phyloP scores from a whole-genome alignment of 2,329 filamentous ascomycete genomes.

The Diaporthe ilicicola region DNA sequence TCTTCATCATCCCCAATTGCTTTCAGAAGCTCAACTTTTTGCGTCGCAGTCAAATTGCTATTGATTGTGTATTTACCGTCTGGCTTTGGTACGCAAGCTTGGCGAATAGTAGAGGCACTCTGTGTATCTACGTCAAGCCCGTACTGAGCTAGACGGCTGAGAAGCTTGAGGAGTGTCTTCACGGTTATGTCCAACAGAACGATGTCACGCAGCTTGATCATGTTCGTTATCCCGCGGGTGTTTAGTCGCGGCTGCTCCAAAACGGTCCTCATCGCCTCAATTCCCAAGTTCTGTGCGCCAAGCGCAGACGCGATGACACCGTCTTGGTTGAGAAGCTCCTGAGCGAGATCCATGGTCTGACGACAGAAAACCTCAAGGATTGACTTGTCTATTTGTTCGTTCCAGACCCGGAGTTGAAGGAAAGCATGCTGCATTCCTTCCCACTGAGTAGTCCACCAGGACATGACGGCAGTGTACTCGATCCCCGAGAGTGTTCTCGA shows the following conservation, averaged over 20 bases:
- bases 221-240: slow-evolving; percentile 79
- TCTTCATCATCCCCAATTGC: slow-evolving; percentile 68
- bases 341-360: slow-evolving; percentile 93
- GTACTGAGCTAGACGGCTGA: slow-evolving; percentile 81
- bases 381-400: slow-evolving; percentile 75
- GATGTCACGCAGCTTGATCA: slow-evolving; percentile 88
- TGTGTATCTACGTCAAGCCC: slow-evolving; percentile 73
- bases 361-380: slow-evolving; percentile 93
- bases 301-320: slow-evolving; percentile 81
- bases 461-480: slow-evolving; percentile 73
- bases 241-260: slow-evolving; percentile 69
- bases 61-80: slow-evolving; percentile 66
- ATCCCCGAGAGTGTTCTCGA: slow-evolving; percentile 63
- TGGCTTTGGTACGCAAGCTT: slow-evolving; percentile 70
- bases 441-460: slow-evolving; percentile 90
- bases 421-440: slow-evolving; percentile 82
- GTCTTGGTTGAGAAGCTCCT: slow-evolving; percentile 85
- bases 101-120: slow-evolving; percentile 68
- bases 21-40: slow-evolving; percentile 83
- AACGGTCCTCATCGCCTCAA: slow-evolving; percentile 56
- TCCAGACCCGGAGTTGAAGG: slow-evolving; percentile 84
- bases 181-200: slow-evolving; percentile 87
- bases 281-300: slow-evolving; percentile 42
- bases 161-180: slow-evolving; percentile 82
- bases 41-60: slow-evolving; percentile 82